Conservation (phyloP, 2,329 filamentous ascomycete species). For the Exophiala dermatitidis region DNA sequence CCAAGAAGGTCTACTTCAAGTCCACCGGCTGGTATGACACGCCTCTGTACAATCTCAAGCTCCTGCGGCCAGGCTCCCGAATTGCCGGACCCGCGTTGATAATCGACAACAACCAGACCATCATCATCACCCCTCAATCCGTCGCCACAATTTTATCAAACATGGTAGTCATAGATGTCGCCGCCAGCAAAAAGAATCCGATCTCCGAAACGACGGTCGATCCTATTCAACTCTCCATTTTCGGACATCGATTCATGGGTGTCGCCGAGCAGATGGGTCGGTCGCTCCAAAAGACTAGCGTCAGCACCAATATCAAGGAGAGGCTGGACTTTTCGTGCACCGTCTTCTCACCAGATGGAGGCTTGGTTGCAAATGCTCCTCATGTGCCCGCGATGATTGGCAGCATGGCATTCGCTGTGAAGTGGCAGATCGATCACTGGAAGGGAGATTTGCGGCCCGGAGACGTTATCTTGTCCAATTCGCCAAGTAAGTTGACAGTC, state of each 20-base stretch:
- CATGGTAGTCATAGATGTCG: constrained; percentile 29
- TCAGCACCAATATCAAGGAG: constrained; percentile 72
- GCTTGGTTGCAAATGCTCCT: constrained; percentile 61
- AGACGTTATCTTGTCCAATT: constrained; percentile 72
- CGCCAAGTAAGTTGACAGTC: constrained; percentile 49
- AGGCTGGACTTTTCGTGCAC: constrained; percentile 77
- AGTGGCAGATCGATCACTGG: constrained; percentile 70
- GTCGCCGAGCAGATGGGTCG: constrained; percentile 81
- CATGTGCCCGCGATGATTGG: constrained; percentile 76
- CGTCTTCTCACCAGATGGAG: constrained; percentile 67
- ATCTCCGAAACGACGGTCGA: constrained; percentile 54
- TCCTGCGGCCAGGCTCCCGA: constrained; percentile 31
- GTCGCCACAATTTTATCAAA: constrained; percentile 32
- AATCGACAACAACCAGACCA: constrained; percentile 41
- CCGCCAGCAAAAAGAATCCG: constrained; percentile 35
- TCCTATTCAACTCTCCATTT: constrained; percentile 70
- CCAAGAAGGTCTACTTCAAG: constrained; percentile 32
- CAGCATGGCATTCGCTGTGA: constrained; percentile 77
- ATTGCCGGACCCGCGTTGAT: constrained; percentile 28
- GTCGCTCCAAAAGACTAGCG: constrained; percentile 69
- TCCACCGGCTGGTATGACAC: constrained; percentile 30
- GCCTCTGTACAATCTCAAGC: constrained; percentile 32
- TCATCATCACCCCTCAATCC: constrained; percentile 36
- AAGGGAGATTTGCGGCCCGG: constrained; percentile 59
- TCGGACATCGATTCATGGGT: constrained; percentile 76